A percentile compares a stretch with the other conserved stretches of the same genome.
Evolutionary conservation across 2,329 filamentous ascomycete genomes (phyloP).

Genomic region (Alternaria hordeiaustralica): DNA sequence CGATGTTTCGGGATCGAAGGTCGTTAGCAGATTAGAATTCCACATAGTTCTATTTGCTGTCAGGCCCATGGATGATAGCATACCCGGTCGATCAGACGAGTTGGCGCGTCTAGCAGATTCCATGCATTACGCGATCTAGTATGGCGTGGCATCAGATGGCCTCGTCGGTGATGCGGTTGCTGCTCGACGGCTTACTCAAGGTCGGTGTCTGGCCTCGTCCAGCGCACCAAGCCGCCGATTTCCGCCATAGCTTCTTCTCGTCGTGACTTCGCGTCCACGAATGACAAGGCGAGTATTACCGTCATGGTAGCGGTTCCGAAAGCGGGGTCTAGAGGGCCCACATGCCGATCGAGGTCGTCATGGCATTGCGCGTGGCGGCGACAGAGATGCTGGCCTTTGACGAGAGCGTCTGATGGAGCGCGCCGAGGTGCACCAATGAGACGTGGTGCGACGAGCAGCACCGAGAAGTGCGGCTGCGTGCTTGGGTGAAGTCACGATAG

Average conservation of each 20-base stretch:
- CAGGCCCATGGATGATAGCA: not conserved
- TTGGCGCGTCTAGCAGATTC: constrained; percentile 1
- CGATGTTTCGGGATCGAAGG: not conserved
- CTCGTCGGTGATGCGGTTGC: not conserved
- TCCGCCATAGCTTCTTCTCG: constrained; percentile 4
- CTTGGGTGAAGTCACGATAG: constrained; percentile 2
- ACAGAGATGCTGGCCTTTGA: not conserved
- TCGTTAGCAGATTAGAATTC: not conserved
- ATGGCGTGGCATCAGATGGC: constrained; percentile 1
- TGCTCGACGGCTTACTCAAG: constrained; percentile 12
- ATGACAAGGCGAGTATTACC: constrained; percentile 12
- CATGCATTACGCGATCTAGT: constrained; percentile 1
- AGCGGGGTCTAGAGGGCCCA: constrained; percentile 23
- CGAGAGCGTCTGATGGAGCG: not conserved
- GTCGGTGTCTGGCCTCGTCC: constrained; percentile 8
- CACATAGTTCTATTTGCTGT: not conserved
- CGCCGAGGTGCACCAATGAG: not conserved
- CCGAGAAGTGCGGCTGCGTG: not conserved
- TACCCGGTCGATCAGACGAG: not conserved
- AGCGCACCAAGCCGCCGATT: constrained; percentile 7
- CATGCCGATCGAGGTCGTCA: constrained; percentile 3
- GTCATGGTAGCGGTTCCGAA: constrained; percentile 18
- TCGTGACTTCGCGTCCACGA: constrained; percentile 22
- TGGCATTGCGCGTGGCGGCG: not conserved
- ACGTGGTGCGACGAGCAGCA: not conserved